A percentile compares a stretch with the other conserved stretches of the same genome.
Evolutionary conservation across 148 eudicot genomes (phyloP).

Genomic region (Rhododendron henanense): DNA sequence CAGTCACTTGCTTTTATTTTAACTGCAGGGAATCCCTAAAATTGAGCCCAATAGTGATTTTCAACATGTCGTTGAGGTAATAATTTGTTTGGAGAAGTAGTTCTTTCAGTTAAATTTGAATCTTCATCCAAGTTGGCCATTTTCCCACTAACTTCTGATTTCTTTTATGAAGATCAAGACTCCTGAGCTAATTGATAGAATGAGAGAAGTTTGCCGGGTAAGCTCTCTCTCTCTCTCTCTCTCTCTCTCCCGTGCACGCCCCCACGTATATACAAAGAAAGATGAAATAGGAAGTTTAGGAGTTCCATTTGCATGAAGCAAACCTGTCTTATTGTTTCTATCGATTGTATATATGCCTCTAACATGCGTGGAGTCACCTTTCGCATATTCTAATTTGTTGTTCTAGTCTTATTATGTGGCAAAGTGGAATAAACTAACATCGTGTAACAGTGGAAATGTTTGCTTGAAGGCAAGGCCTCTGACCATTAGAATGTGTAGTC

Average conservation of each 20-base stretch:
- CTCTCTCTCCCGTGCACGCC: not conserved
- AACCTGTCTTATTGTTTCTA: not conserved
- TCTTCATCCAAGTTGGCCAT: not conserved
- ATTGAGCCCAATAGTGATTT: slow-evolving; percentile 80
- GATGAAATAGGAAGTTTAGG: not conserved
- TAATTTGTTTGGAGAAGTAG: not conserved
- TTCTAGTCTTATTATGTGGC: not conserved
- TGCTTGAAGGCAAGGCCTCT: not conserved
- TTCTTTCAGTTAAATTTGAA: not conserved
- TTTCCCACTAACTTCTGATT: not conserved
- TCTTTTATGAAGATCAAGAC: slow-evolving; percentile 71
- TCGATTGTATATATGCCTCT: not conserved
- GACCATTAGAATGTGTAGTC: not conserved
- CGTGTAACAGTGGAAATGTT: not conserved
- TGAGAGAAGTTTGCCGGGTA: slow-evolving; percentile 91
- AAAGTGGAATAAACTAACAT: not conserved
- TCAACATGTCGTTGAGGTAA: slow-evolving; percentile 88
- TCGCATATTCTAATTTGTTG: not conserved
- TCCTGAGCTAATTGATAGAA: slow-evolving; percentile 72
- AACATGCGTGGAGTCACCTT: not conserved
- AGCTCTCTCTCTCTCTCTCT: slow-evolving; percentile 14
- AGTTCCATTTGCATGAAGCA: not conserved
- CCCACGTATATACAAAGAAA: not conserved
- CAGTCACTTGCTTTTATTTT: not conserved
- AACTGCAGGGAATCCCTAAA: slow-evolving; percentile 77